Evolutionary conservation across 768 basidiomycete genomes (phyloP), one percentile per base, ranked within the genome.

Genomic region (Pisolithus marmoratus): DNA sequence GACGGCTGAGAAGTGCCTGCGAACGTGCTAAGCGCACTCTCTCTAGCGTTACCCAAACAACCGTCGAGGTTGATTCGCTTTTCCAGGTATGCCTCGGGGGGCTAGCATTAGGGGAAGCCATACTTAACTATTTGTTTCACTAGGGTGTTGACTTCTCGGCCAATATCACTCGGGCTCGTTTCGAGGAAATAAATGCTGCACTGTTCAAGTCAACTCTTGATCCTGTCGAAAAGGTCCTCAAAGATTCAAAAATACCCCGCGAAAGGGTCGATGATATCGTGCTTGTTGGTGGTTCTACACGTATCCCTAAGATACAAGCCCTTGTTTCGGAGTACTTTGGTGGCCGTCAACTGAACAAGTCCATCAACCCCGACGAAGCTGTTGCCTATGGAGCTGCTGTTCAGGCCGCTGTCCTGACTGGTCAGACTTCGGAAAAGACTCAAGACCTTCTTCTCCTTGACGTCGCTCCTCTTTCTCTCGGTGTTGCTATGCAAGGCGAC

Each of bases 401-500:
- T 65, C 96, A 99, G 76, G 96, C 96, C 55, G 96, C 96, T 53
- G 90, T 99, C 67, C 90, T 99, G 57, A 96, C 96, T 60, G 94
- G 94, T 53, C 94, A 97, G 72, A 97, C 94, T 46, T 97, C 94
- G 34, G 96, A 99, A 61, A 95, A 98, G 79, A 99, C 96, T 54
- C 89, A 93, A 72, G 95, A 98, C 69, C 87, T 99, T 60, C 85
- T 99, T 64, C 84, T 99, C 62, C 93, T 99, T 63, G 96, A 99
- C 74, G 95, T 99, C 58, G 89, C 96, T 58, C 95, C 96, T 59
- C 82, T 99, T 53, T 97, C 94, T 56, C 89, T 99, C 64, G 95
- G 95, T 86, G 96, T 99, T 61, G 96, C 96, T 72, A 99, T 99
- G 96, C 96, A 99, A 73, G 96, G 96, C 67, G 96, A 99, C 70